A percentile compares a stretch with the other conserved stretches of the same genome.
Conservation (phyloP, 2,329 filamentous ascomycete genomes). For the Paecilomyces sp. region DNA sequence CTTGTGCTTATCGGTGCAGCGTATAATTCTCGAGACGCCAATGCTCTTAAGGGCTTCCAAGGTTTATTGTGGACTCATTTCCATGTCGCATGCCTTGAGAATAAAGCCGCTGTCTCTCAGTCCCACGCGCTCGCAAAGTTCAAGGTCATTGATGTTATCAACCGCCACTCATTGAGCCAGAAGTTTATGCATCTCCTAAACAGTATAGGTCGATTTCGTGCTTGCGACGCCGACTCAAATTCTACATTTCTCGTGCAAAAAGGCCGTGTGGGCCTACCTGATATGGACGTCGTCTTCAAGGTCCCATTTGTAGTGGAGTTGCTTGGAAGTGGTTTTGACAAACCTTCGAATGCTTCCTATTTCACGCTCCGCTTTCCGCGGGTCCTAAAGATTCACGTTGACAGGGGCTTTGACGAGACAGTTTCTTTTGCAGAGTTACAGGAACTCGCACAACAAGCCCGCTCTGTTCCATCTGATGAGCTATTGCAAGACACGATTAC, state of each 20-base stretch:
- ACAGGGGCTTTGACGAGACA: conserved; percentile 63
- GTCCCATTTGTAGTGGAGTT: conserved; percentile 72
- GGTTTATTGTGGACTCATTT: conserved; percentile 71
- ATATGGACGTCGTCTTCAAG: conserved; percentile 50
- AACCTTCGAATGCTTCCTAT: conserved; percentile 59
- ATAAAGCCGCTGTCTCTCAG: conserved; percentile 53
- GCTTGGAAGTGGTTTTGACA: conserved; percentile 72
- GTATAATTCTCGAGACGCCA: conserved; percentile 59
- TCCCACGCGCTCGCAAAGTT: conserved; percentile 51
- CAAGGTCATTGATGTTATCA: conserved; percentile 58
- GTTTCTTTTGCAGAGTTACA: conserved; percentile 66
- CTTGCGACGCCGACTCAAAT: conserved; percentile 28
- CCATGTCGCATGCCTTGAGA: conserved; percentile 67
- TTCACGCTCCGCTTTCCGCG: conserved; percentile 71
- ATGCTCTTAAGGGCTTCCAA: conserved; percentile 42
- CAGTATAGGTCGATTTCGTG: conserved; percentile 39
- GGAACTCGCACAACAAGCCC: conserved; percentile 53
- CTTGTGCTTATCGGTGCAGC: conserved; percentile 72
- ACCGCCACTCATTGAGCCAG: conserved; percentile 42
- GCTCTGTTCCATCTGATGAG: conserved; percentile 42
- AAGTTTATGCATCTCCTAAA: conserved; percentile 46
- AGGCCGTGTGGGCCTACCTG: conserved; percentile 30
- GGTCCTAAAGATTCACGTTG: conserved; percentile 69
- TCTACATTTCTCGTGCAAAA: conserved; percentile 40
- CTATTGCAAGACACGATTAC: conserved; percentile 54